A percentile compares a stretch with the other conserved stretches of the same genome.
phyloP scores from a whole-genome alignment of 179 eudicot genomes.

The Kewa caespitosa region DNA sequence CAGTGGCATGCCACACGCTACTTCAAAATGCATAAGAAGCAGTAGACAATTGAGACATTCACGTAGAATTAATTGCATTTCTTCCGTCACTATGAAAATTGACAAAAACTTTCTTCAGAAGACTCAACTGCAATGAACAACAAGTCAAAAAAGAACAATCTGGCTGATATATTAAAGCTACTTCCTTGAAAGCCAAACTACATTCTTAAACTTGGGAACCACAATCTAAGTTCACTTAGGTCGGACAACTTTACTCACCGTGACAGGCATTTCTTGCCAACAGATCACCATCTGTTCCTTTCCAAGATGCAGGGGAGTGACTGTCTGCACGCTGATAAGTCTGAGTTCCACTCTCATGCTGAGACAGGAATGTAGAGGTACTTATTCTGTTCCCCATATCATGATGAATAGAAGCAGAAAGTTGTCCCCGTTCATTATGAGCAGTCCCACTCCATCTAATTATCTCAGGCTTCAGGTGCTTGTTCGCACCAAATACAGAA shows the following conservation, averaged over 20 bases:
- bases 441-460: constrained; percentile 45
- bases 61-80: too few relatives aligned
- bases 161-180: constrained; percentile 2
- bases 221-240: constrained; percentile 1
- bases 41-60: too few relatives aligned
- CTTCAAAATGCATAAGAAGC: not conserved
- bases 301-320: constrained; percentile 48
- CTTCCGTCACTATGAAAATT: not conserved
- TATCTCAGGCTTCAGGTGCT: constrained; percentile 55
- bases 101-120: too few relatives aligned
- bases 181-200: not conserved
- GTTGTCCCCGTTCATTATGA: constrained; percentile 38
- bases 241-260: constrained; percentile 37
- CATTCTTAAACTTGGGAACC: not conserved
- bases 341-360: constrained; percentile 35
- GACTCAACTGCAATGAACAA: not conserved
- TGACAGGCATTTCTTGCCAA: constrained; percentile 30
- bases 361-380: constrained; percentile 35
- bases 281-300: constrained; percentile 40
- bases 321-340: constrained; percentile 44
- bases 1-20: not conserved
- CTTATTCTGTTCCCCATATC: constrained; percentile 47
- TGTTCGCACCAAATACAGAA: constrained; percentile 37
- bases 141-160: constrained; percentile 6
- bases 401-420: constrained; percentile 36